These are phyloP conservation scores for Talaromyces albobiverticillius DNA, from an alignment of 2,329 filamentous ascomycete species.

Conservation along the genomic window DNA sequence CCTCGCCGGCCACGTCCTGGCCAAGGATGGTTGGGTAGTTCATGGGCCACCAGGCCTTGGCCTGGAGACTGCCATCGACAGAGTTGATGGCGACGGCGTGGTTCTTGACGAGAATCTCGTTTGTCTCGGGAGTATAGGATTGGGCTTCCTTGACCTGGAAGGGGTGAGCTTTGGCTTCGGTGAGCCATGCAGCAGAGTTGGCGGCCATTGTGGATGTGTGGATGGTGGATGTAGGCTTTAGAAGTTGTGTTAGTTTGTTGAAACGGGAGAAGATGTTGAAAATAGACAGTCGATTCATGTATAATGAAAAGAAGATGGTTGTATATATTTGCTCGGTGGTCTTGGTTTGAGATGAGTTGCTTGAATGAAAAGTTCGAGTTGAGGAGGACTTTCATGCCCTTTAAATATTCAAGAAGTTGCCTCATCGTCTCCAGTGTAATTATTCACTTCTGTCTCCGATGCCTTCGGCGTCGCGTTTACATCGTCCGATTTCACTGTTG, in stretches of 20 bases:
- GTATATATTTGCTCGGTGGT: too few species aligned
- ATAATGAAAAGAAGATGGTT: not conserved
- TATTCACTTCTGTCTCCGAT: too few species aligned
- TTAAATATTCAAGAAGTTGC: not conserved
- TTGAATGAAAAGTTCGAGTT: not conserved
- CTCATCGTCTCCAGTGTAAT: not conserved
- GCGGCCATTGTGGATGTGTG: constrained; percentile 5
- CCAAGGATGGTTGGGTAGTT: constrained; percentile 22
- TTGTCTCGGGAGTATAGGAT: not conserved
- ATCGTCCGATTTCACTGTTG: too few species aligned
- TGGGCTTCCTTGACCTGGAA: constrained; percentile 7
- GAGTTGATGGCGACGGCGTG: constrained; percentile 24
- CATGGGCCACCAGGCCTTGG: constrained; percentile 21
- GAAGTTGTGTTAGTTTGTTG: not conserved
- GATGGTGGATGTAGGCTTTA: too few species aligned
- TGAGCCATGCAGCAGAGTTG: constrained; percentile 22
- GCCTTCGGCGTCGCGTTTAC: too few species aligned
- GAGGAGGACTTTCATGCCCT: not conserved
- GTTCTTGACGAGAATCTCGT: constrained; percentile 22
- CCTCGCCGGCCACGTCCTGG: constrained; percentile 24
- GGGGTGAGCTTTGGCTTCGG: constrained; percentile 3
- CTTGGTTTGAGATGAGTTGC: not conserved
- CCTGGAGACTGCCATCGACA: constrained; percentile 32
- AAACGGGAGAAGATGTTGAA: not conserved
- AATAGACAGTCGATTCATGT: not conserved